phyloP scores from a whole-genome alignment of 768 basidiomycete species.

The Galerina sulciceps region DNA sequence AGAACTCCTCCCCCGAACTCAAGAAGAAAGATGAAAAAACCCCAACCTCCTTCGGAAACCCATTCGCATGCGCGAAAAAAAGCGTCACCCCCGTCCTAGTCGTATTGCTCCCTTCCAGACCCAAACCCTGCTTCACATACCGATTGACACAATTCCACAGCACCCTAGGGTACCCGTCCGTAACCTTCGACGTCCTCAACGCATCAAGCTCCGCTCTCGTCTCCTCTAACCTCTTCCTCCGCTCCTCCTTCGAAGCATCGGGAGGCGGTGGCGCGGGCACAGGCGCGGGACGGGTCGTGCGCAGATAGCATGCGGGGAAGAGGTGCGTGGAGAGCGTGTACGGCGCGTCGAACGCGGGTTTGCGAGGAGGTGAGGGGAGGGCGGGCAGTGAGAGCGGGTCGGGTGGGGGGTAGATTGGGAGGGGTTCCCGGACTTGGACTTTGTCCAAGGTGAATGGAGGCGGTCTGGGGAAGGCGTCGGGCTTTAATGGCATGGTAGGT shows the following conservation, averaged over 20 bases:
- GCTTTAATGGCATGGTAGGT: neutral
- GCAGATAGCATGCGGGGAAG: conserved; percentile 56
- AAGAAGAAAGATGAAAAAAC: neutral
- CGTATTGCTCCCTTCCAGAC: conserved; percentile 15
- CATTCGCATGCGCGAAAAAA: conserved; percentile 84
- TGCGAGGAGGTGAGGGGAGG: conserved; percentile 43
- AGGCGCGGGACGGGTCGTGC: conserved; percentile 46
- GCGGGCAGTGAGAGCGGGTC: conserved; percentile 35
- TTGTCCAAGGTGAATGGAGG: conserved; percentile 31
- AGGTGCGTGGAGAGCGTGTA: conserved; percentile 58
- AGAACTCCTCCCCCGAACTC: neutral
- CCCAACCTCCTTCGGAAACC: conserved; percentile 86
- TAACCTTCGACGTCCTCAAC: conserved; percentile 33
- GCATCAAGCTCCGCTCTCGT: conserved; percentile 28
- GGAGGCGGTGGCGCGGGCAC: conserved; percentile 34
- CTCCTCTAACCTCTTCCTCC: conserved; percentile 27
- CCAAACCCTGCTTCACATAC: conserved; percentile 51
- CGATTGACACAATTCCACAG: conserved; percentile 79
- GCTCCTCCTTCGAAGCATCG: conserved; percentile 39
- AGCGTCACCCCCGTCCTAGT: conserved; percentile 65
- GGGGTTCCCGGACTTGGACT: conserved; percentile 26
- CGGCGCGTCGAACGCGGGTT: conserved; percentile 33
- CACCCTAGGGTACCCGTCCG: conserved; percentile 42
- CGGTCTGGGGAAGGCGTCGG: conserved; percentile 26
- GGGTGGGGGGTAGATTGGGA: conserved; percentile 44